phyloP scores from a whole-genome alignment of 2,329 filamentous ascomycete genomes.

The Fusarium torulosum region DNA sequence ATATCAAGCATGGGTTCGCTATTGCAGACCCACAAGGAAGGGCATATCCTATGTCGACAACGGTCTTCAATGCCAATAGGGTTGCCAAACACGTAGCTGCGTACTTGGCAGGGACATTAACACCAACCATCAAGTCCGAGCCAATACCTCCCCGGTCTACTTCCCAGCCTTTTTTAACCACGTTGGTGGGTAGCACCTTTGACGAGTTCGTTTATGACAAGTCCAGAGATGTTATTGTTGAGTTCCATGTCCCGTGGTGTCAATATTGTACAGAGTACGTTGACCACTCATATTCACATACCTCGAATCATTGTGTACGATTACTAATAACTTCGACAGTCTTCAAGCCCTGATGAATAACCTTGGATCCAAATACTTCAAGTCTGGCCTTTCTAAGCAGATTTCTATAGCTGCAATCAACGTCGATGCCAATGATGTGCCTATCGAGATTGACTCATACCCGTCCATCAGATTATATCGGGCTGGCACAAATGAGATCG shows the following conservation, averaged over 20 bases:
- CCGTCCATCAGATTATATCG: constrained; percentile 1
- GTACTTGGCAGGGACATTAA: not conserved
- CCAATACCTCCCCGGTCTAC: not conserved
- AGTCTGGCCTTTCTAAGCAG: not conserved
- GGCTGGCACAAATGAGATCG: not conserved
- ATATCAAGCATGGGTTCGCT: not conserved
- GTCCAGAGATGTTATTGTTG: constrained; percentile 1
- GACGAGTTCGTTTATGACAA: constrained; percentile 1
- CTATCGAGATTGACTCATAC: constrained; percentile 9
- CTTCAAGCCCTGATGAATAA: not conserved
- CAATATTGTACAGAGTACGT: constrained; percentile 9
- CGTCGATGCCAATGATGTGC: constrained; percentile 7
- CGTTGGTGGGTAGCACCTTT: constrained; percentile 6
- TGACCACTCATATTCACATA: accelerated
- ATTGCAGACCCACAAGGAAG: not conserved
- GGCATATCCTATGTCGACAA: constrained; percentile 7
- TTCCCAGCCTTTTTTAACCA: not conserved
- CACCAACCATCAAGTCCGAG: not conserved
- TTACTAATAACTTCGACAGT: not conserved
- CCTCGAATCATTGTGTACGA: no score
- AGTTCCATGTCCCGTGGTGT: constrained; percentile 7
- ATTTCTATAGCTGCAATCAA: not conserved
- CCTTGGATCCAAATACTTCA: not conserved
- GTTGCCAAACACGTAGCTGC: constrained; percentile 2
- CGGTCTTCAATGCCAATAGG: not conserved